phyloP scores from a whole-genome alignment of 78 protist species.

The Protostelium mycophagum region DNA sequence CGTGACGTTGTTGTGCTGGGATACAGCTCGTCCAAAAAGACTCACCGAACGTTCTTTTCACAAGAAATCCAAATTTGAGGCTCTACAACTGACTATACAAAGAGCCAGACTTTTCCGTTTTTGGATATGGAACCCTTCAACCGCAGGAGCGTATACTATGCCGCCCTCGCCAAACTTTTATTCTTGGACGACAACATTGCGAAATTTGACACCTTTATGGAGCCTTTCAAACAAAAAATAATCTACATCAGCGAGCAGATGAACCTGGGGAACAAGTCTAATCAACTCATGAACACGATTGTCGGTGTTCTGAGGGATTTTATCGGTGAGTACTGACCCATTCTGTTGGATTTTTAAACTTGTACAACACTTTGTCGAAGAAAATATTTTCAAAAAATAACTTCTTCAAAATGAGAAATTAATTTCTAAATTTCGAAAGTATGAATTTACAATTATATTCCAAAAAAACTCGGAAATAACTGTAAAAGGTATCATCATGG shows the following conservation, averaged over 20 bases:
- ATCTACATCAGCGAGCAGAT: not conserved
- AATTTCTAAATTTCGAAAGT: too few species aligned
- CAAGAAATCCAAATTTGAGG: too few species aligned
- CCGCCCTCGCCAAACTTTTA: not conserved
- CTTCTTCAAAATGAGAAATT: too few species aligned
- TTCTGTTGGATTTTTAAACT: too few species aligned
- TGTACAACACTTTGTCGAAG: too few species aligned
- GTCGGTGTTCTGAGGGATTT: not conserved
- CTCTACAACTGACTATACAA: not conserved
- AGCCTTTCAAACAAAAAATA: not conserved
- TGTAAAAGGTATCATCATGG: constrained; percentile 45
- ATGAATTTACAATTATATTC: too few species aligned
- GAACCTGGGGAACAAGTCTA: not conserved
- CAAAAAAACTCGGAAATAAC: too few species aligned
- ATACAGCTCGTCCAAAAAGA: too few species aligned
- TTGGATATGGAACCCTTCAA: not conserved
- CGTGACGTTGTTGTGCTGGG: too few species aligned
- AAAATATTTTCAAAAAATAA: too few species aligned
- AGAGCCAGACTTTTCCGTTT: not conserved
- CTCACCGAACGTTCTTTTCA: too few species aligned
- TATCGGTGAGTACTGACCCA: too few species aligned
- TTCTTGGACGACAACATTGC: not conserved
- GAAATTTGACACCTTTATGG: not conserved
- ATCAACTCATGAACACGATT: not conserved
- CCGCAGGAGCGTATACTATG: not conserved